Percentiles rank a stretch among this genome's conserved stretches.
Conservation (phyloP, 1,284 basidiomycete species). For the Ceratobasidium sp. region DNA sequence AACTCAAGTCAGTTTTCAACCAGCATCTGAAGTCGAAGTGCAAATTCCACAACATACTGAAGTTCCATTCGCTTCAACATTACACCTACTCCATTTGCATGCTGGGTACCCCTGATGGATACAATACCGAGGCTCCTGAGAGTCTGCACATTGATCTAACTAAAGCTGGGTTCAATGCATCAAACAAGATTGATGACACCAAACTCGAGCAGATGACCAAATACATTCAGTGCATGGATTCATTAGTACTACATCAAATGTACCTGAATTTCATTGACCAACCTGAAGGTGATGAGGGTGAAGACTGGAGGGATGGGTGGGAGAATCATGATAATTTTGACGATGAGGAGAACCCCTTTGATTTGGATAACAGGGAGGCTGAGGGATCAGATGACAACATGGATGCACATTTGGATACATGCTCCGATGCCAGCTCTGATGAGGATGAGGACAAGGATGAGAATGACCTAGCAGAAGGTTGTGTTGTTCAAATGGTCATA, state of each 20-base stretch:
- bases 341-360: too few relatives aligned
- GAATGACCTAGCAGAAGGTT: too few relatives aligned
- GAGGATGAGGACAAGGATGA: too few relatives aligned
- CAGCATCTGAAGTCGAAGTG: slow-evolving; percentile 45
- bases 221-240: slow-evolving; percentile 18
- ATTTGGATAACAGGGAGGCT: too few relatives aligned
- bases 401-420: too few relatives aligned
- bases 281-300: too few relatives aligned
- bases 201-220: slow-evolving; percentile 33
- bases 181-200: slow-evolving; percentile 23
- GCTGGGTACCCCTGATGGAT: slow-evolving; percentile 39
- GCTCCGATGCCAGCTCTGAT: too few relatives aligned
- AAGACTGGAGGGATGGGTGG: too few relatives aligned
- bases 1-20: slow-evolving; percentile 49
- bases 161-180: slow-evolving; percentile 31
- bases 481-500: too few relatives aligned
- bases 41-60: slow-evolving; percentile 50
- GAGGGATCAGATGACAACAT: too few relatives aligned
- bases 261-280: background rate
- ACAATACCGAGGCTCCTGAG: slow-evolving; percentile 42
- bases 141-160: slow-evolving; percentile 41
- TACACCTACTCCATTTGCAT: slow-evolving; percentile 19
- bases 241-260: slow-evolving; percentile 7
- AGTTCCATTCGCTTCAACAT: slow-evolving; percentile 50
- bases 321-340: too few relatives aligned